phyloP scores from a whole-genome alignment of 257 asterid genomes.

The Scutellaria minor region DNA sequence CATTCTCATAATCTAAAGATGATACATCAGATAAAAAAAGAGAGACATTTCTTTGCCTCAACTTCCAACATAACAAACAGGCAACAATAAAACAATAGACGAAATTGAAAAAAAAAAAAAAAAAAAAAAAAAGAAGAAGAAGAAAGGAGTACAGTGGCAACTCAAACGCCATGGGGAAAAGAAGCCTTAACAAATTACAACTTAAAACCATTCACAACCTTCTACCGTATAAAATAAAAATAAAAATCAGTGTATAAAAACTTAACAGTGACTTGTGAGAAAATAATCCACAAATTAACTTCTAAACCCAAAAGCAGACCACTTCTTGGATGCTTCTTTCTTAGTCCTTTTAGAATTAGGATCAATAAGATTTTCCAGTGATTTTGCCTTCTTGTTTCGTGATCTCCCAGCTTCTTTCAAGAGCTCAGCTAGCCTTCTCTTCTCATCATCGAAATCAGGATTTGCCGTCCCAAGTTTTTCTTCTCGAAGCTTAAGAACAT shows the following conservation, averaged over 20 bases:
- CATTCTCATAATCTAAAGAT: not conserved
- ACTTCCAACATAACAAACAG: conserved; percentile 48
- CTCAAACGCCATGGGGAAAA: conserved; percentile 44
- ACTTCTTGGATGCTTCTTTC: conserved; percentile 90
- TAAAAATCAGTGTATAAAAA: conserved; percentile 33
- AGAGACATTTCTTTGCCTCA: conserved; percentile 40
- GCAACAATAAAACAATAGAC: conserved; percentile 38
- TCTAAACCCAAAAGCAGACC: conserved; percentile 96
- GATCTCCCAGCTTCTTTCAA: conserved; percentile 97
- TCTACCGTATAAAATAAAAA: conserved; percentile 50
- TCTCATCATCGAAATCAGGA: conserved; percentile 97
- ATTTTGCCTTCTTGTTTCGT: conserved; percentile 87
- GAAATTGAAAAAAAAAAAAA: not conserved
- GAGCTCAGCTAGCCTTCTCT: conserved; percentile 90
- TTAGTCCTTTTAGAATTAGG: conserved; percentile 79
- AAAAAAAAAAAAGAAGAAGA: too few relatives aligned
- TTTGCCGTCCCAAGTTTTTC: conserved; percentile 99
- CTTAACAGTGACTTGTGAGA: conserved; percentile 22
- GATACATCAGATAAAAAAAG: not conserved
- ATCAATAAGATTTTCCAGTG: conserved; percentile 91
- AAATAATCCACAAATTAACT: conserved; percentile 48
- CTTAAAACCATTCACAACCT: conserved; percentile 61
- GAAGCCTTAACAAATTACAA: conserved; percentile 54
- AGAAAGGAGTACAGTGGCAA: conserved; percentile 43
- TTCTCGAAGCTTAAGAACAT: conserved; percentile 90